Conservation (phyloP, 306 rosid genomes). For the Astragalus membranaceus region DNA sequence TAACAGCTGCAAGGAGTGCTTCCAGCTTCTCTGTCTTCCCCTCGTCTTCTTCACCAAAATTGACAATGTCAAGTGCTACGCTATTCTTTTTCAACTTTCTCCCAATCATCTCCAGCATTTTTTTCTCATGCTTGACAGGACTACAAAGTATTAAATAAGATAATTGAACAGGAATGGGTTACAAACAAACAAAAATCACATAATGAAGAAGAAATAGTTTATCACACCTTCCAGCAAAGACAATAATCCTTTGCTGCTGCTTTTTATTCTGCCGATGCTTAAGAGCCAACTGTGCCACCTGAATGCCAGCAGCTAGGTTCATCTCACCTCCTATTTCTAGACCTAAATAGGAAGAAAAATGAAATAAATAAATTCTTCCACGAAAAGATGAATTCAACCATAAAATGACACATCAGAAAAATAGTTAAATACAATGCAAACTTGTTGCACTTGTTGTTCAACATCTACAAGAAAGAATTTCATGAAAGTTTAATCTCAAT, state of each 20-base stretch:
- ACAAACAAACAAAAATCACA: not conserved
- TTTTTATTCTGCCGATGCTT: slow-evolving; percentile 96
- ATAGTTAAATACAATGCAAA: not conserved
- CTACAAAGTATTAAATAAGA: slow-evolving; percentile 33
- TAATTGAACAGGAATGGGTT: not conserved
- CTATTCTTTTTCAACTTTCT: slow-evolving; percentile 82
- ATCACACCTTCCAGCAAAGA: slow-evolving; percentile 76
- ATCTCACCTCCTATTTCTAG: slow-evolving; percentile 88
- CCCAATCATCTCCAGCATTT: slow-evolving; percentile 75
- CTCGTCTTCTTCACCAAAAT: slow-evolving; percentile 92
- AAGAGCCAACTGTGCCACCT: slow-evolving; percentile 96
- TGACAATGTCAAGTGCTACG: slow-evolving; percentile 81
- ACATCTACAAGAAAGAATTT: not conserved
- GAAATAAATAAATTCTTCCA: not conserved
- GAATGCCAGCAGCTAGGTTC: slow-evolving; percentile 90
- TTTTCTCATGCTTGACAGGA: slow-evolving; percentile 72
- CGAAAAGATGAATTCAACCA: slow-evolving; percentile 2
- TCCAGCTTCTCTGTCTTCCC: slow-evolving; percentile 80
- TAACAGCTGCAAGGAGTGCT: slow-evolving; percentile 77
- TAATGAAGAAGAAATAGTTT: not conserved
- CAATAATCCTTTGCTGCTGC: slow-evolving; percentile 91
- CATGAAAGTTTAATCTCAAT: not conserved
- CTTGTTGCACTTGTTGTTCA: not conserved
- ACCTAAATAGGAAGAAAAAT: slow-evolving; percentile 36
- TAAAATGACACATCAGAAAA: not conserved